phyloP scores from a whole-genome alignment of 2,329 filamentous ascomycete species.

The Nemania sp. region DNA sequence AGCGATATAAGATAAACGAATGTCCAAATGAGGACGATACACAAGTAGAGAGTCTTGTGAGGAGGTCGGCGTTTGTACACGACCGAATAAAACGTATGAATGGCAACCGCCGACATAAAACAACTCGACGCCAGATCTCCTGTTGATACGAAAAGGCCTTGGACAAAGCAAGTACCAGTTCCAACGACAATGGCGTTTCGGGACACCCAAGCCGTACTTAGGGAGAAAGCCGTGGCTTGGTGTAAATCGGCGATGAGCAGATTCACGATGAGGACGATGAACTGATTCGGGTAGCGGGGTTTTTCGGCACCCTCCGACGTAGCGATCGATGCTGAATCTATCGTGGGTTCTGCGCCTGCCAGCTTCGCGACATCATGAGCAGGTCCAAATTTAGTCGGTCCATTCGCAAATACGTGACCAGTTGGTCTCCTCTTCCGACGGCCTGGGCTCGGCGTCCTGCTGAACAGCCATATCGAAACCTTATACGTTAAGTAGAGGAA shows the following conservation, averaged over 20 bases:
- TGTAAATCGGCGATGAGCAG: constrained; percentile 69
- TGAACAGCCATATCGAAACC: constrained; percentile 41
- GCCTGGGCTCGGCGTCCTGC: neutral
- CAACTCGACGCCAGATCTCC: constrained; percentile 68
- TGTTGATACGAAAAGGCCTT: constrained; percentile 70
- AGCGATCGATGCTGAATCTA: constrained; percentile 15
- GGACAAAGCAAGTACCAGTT: constrained; percentile 59
- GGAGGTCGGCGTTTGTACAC: constrained; percentile 58
- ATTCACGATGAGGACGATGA: constrained; percentile 70
- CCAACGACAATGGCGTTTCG: constrained; percentile 57
- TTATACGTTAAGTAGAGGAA: constrained; percentile 43
- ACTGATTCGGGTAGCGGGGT: constrained; percentile 57
- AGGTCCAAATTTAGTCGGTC: constrained; percentile 27
- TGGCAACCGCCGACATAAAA: constrained; percentile 67
- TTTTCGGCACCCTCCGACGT: constrained; percentile 2
- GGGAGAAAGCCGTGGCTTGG: constrained; percentile 65
- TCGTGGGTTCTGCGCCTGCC: constrained; percentile 3
- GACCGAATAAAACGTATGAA: constrained; percentile 68
- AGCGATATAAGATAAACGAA: constrained; percentile 62
- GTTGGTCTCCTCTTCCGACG: neutral
- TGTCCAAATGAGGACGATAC: constrained; percentile 56
- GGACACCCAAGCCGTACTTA: constrained; percentile 63
- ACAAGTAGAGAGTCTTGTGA: constrained; percentile 52
- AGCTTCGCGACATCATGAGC: constrained; percentile 19
- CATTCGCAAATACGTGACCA: constrained; percentile 23